phyloP scores from a whole-genome alignment of 129 eudicot species.

The Helichrysum umbraculigerum region DNA sequence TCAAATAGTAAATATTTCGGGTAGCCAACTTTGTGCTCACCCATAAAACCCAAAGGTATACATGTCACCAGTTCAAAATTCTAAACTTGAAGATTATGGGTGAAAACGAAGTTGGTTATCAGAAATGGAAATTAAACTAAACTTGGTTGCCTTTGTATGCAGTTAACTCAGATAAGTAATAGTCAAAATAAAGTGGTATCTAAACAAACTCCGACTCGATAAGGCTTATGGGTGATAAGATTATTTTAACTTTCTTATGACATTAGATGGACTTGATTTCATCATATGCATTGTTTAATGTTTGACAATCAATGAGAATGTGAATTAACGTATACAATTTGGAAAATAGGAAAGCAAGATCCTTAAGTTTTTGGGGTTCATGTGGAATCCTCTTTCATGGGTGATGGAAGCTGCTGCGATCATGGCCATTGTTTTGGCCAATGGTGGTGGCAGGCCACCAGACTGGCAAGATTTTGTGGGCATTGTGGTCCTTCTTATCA shows the following conservation, averaged over 20 bases:
- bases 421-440: conserved; percentile 81
- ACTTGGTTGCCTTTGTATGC: background rate
- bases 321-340: too few species aligned
- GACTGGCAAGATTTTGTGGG: conserved; percentile 94
- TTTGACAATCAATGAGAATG: background rate
- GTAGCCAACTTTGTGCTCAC: background rate
- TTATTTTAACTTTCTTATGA: background rate
- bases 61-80: background rate
- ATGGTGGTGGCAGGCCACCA: conserved; percentile 78
- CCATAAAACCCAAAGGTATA: background rate
- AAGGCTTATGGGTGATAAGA: background rate
- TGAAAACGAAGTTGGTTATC: background rate
- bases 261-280: background rate
- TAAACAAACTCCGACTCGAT: background rate
- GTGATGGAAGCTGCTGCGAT: conserved; percentile 90
- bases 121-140: background rate
- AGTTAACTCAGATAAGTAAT: background rate
- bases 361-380: conserved; percentile 79
- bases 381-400: conserved; percentile 98
- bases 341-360: conserved; percentile 54
- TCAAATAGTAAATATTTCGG: too few species aligned
- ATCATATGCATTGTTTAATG: background rate
- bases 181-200: background rate
- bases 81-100: background rate
- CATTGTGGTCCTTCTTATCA: conserved; percentile 57